A percentile compares a stretch with the other conserved stretches of the same genome.
Evolutionary conservation across 768 basidiomycete genomes (phyloP).

Genomic region (Mycena rosella): DNA sequence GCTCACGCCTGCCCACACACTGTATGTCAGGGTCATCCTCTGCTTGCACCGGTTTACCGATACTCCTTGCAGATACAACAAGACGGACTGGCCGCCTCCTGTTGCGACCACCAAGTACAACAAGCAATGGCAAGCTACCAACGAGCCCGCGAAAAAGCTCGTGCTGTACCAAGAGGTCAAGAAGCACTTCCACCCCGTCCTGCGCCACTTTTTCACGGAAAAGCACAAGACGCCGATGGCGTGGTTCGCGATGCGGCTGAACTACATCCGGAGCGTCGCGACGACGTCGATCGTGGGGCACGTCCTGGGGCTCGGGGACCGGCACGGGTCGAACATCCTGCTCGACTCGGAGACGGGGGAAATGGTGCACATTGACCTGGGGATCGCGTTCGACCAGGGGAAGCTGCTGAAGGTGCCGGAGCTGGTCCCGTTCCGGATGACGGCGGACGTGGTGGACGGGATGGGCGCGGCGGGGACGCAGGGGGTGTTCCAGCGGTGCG

Average conservation of each 20-base stretch:
- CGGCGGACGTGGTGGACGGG: slow-evolving; percentile 93
- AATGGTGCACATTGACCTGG: slow-evolving; percentile 95
- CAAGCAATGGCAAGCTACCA: slow-evolving; percentile 40
- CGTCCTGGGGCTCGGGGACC: slow-evolving; percentile 91
- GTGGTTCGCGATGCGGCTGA: slow-evolving; percentile 93
- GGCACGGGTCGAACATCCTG: slow-evolving; percentile 93
- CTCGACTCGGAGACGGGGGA: slow-evolving; percentile 88
- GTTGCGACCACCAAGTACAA: slow-evolving; percentile 44
- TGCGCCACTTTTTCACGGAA: slow-evolving; percentile 96
- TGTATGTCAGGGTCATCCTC: slow-evolving; percentile 53
- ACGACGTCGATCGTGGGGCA: slow-evolving; percentile 95
- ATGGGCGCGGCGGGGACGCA: slow-evolving; percentile 91
- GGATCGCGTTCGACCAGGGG: slow-evolving; percentile 98
- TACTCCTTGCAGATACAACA: slow-evolving; percentile 69
- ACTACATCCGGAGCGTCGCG: slow-evolving; percentile 93
- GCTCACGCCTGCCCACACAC: slow-evolving; percentile 72
- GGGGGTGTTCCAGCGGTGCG: slow-evolving; percentile 95
- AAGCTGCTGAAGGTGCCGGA: slow-evolving; percentile 85
- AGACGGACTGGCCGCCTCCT: slow-evolving; percentile 61
- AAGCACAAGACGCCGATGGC: slow-evolving; percentile 87
- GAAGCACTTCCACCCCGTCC: slow-evolving; percentile 78
- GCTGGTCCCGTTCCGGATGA: slow-evolving; percentile 94
- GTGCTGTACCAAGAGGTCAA: slow-evolving; percentile 52
- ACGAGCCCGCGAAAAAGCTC: slow-evolving; percentile 44
- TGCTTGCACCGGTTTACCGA: not conserved